A percentile compares a stretch with the other conserved stretches of the same genome.
phyloP scores from a whole-genome alignment of 1,284 basidiomycete species.

The Boletus semigastroideus region DNA sequence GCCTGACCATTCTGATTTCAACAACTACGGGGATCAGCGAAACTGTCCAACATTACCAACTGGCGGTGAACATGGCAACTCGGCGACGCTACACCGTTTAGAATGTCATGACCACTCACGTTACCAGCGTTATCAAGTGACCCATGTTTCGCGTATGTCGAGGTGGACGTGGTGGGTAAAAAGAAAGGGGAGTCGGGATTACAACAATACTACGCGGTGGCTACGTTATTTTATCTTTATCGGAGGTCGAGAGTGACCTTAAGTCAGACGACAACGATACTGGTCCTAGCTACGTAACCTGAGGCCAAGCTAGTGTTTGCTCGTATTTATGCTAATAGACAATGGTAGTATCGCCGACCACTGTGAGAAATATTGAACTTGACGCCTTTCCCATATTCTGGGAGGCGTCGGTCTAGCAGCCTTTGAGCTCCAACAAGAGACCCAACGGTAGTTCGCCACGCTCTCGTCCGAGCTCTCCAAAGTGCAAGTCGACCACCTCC shows the following conservation, averaged over 20 bases:
- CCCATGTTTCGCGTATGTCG: conserved; percentile 52
- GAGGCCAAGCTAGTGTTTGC: too few species aligned
- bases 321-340: too few species aligned
- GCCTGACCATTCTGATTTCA: too few species aligned
- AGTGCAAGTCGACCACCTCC: conserved; percentile 75
- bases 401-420: conserved; percentile 76
- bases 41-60: conserved; percentile 40
- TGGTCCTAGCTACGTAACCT: too few species aligned
- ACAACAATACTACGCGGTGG: too few species aligned
- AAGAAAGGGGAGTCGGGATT: too few species aligned
- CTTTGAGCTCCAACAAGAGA: conserved; percentile 71
- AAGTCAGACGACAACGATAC: too few species aligned
- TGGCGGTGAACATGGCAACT: conserved; percentile 27
- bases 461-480: conserved; percentile 81
- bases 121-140: conserved; percentile 79
- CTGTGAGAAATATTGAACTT: not conserved
- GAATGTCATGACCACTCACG: conserved; percentile 41
- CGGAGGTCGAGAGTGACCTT: too few species aligned
- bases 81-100: conserved; percentile 5
- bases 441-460: conserved; percentile 73
- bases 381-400: conserved; percentile 30
- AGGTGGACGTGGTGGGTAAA: not conserved
- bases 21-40: conserved; percentile 38
- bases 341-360: too few species aligned
- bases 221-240: conserved; percentile 7